Evolutionary conservation across 805 yeast genomes (phyloP), one percentile per base, ranked within the genome.

Genomic region (Barnettozyma botsteinii): DNA sequence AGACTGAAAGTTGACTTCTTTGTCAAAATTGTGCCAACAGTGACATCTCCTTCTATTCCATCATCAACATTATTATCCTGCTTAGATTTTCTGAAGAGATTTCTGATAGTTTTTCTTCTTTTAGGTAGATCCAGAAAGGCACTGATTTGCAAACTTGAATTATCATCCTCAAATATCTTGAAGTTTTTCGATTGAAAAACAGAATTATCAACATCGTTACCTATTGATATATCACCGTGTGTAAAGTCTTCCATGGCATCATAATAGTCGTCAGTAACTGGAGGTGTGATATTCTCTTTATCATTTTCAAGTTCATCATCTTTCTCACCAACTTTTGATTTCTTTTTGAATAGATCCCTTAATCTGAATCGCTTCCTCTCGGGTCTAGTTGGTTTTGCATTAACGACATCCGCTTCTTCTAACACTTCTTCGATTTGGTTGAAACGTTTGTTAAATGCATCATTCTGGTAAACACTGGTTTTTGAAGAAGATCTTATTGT

Each of bases 121-220:
- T 20, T 30, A 3, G 37, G 35, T 15, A 19, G 31, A 7, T 37
- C 38, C 13, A 23, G 12, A 19, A 31, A 25, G 2, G 19, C 27
- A 27, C 47, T 43, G 13, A 26, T 22, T 19, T 43, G 46, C n/a
- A 43, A 22, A 34, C 47, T 43, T n/a, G 38, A 40, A 14, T 34
- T 22, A 7, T 31, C 42, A 20, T 35, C 35, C 17, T 37, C 26
- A 15, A 25, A 30, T n/a, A 37, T 41, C 21, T 30, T 19, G 30
- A 41, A 33, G 13, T 31, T 25, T 11, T 12, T 18, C 10, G 15
- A 4, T 12, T 15, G 35, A 7, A 5, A 7, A n/a, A 28, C 5
- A 15, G 18, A 6, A 9, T 28, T 7, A 15, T 31, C 18, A 13
- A 13, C 30, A 7, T 4, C 21, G 3, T 14, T 21, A 18, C 8